Evolutionary conservation across 305 asterid species (phyloP).

Genomic region (Plantago coronopus): DNA sequence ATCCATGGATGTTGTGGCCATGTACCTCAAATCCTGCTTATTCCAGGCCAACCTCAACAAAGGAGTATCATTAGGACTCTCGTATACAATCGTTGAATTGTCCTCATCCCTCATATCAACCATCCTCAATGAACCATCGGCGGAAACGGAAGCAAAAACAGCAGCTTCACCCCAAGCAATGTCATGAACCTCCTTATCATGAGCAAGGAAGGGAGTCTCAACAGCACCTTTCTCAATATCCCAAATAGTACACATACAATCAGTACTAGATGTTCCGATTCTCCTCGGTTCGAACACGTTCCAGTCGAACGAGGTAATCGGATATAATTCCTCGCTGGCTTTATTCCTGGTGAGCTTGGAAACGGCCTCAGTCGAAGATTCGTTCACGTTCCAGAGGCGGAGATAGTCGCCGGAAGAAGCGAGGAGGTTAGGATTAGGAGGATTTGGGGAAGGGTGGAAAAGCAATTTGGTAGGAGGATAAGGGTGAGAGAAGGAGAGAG

Average conservation of each 20-base stretch:
- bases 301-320: constrained; percentile 87
- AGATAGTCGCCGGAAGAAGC: constrained; percentile 91
- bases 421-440: constrained; percentile 48
- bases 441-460: constrained; percentile 59
- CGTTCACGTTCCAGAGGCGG: constrained; percentile 68
- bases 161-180: constrained; percentile 89
- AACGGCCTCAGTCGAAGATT: constrained; percentile 39
- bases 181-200: constrained; percentile 83
- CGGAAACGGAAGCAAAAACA: constrained; percentile 77
- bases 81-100: constrained; percentile 78
- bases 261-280: constrained; percentile 75
- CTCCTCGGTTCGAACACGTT: constrained; percentile 69
- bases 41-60: constrained; percentile 81
- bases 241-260: constrained; percentile 86
- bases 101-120: constrained; percentile 81
- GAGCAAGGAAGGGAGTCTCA: constrained; percentile 75
- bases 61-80: constrained; percentile 64
- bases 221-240: constrained; percentile 74
- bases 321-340: constrained; percentile 65
- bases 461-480: constrained; percentile 82
- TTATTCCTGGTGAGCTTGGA: constrained; percentile 52
- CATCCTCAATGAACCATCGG: constrained; percentile 76
- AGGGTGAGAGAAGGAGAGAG: constrained; percentile 72
- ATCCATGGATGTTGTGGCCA: constrained; percentile 78
- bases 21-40: constrained; percentile 83